Percentiles rank a stretch among this genome's conserved stretches.
Conservation (phyloP, 129 eudicot genomes). For the Escallonia herrerae region DNA sequence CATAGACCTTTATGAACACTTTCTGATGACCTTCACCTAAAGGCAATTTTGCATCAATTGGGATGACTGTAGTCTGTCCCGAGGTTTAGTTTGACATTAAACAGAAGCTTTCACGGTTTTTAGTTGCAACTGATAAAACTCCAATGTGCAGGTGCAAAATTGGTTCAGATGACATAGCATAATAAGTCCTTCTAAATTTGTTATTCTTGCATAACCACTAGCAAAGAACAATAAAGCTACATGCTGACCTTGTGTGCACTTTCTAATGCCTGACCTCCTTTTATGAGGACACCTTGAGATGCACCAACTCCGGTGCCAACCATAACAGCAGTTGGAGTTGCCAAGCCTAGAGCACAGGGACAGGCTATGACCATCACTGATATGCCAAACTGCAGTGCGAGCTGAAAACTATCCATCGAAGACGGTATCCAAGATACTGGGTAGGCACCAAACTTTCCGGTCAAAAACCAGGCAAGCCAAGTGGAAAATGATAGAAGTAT, state of each 20-base stretch:
- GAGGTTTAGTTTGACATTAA: too few relatives aligned
- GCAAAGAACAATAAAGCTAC: too few relatives aligned
- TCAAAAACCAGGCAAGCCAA: conserved; percentile 67
- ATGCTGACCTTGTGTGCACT: conserved; percentile 69
- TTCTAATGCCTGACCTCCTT: conserved; percentile 90
- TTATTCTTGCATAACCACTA: neutral
- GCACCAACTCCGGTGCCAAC: conserved; percentile 96
- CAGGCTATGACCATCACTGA: conserved; percentile 92
- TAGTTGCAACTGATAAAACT: too few relatives aligned
- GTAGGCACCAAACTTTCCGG: conserved; percentile 51
- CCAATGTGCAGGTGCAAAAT: too few relatives aligned
- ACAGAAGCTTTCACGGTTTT: too few relatives aligned
- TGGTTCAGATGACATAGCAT: too few relatives aligned
- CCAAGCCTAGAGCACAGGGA: conserved; percentile 88
- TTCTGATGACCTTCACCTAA: too few relatives aligned
- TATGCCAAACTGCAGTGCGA: conserved; percentile 85
- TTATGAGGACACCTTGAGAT: conserved; percentile 86
- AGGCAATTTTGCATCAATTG: too few relatives aligned
- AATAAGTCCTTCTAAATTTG: too few relatives aligned
- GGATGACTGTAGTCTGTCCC: too few relatives aligned
- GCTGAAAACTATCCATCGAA: conserved; percentile 80
- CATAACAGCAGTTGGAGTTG: conserved; percentile 94
- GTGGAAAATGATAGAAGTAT: conserved; percentile 53
- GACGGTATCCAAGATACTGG: conserved; percentile 73
- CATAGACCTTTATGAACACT: too few relatives aligned